These are phyloP conservation scores for Boletus edulis DNA, from an alignment of 768 basidiomycete species.

Conservation along the genomic window DNA sequence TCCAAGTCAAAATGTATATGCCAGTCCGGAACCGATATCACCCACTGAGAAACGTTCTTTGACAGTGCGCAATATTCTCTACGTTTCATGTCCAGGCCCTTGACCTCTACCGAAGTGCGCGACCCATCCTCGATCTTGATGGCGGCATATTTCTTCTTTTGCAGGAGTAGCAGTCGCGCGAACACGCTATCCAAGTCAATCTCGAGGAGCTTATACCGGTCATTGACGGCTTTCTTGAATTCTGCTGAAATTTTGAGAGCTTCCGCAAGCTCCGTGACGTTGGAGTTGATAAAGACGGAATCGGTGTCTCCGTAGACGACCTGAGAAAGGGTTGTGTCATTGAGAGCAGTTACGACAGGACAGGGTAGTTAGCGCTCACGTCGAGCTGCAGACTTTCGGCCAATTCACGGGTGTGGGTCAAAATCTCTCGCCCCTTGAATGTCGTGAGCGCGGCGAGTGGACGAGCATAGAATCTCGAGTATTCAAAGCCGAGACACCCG, in stretches of 20 bases:
- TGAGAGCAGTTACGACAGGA: neutral
- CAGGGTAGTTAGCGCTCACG: conserved; percentile 46
- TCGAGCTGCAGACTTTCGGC: conserved; percentile 90
- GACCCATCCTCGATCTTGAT: conserved; percentile 88
- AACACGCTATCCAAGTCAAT: conserved; percentile 96
- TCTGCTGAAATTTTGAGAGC: conserved; percentile 88
- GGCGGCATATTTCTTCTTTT: conserved; percentile 99
- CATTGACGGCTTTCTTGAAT: conserved; percentile 96
- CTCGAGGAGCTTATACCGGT: conserved; percentile 91
- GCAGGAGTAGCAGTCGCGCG: conserved; percentile 85
- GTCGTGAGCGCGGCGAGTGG: conserved; percentile 98
- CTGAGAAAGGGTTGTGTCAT: conserved; percentile 38
- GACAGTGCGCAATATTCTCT: conserved; percentile 92
- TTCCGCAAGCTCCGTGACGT: conserved; percentile 81
- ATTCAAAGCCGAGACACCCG: conserved; percentile 97
- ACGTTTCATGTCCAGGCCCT: conserved; percentile 98
- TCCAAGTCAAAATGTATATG: conserved; percentile 1
- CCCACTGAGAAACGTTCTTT: conserved; percentile 90
- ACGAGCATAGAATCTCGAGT: conserved; percentile 93
- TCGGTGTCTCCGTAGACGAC: conserved; percentile 99
- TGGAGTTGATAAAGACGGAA: conserved; percentile 97
- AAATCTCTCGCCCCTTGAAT: conserved; percentile 95
- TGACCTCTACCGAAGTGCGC: conserved; percentile 81
- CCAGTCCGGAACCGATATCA: conserved; percentile 4
- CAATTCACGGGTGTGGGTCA: conserved; percentile 89